A percentile compares a stretch with the other conserved stretches of the same genome.
Evolutionary conservation across 2,329 filamentous ascomycete genomes (phyloP).

Genomic region (Fusarium drepaniforme): DNA sequence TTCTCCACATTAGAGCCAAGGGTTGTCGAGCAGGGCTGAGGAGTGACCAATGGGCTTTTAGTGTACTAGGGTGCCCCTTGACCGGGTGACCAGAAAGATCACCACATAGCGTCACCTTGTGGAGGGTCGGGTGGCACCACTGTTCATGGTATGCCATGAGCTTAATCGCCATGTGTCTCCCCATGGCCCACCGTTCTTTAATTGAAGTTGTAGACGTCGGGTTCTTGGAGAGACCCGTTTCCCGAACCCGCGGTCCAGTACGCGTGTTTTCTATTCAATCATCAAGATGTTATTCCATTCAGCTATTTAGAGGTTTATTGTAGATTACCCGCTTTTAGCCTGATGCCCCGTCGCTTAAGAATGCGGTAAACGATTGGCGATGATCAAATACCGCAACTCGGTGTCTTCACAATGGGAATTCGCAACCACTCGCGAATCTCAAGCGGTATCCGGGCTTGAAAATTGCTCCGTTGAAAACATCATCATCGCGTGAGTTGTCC

Average conservation of each 20-base stretch:
- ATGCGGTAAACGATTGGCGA: neutral
- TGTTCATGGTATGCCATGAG: neutral
- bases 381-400: neutral
- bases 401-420: neutral
- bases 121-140: slow-evolving; percentile 10
- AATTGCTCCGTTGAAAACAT: neutral
- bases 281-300: neutral
- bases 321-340: slow-evolving; percentile 3
- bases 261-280: neutral
- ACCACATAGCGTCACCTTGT: slow-evolving; percentile 6
- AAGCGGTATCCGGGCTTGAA: neutral
- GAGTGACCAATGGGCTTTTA: slow-evolving; percentile 1
- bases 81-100: slow-evolving; percentile 19
- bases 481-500: neutral
- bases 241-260: neutral
- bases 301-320: neutral
- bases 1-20: neutral
- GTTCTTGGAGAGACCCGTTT: neutral
- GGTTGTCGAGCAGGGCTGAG: neutral
- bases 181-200: slow-evolving; percentile 8
- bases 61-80: neutral
- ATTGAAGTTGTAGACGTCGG: neutral
- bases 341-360: neutral
- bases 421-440: neutral
- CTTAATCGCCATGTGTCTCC: slow-evolving; percentile 10